Conservation (phyloP, 768 basidiomycete species). For the Coprinopsis strossmayeri region DNA sequence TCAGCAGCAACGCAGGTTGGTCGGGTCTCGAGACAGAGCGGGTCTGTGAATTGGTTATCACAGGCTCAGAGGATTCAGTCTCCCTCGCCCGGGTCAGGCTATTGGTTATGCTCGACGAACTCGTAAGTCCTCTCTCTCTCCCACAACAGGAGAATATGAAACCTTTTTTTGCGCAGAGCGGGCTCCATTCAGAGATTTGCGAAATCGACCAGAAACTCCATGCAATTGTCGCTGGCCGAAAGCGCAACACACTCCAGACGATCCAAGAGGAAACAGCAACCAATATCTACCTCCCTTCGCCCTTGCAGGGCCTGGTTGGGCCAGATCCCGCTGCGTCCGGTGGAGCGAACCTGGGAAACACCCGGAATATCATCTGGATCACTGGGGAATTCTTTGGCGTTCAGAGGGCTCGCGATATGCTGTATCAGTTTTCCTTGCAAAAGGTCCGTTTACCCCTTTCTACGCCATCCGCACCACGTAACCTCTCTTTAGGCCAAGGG, state of each 20-base stretch:
- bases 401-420: conserved; percentile 91
- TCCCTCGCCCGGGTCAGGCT: conserved; percentile 87
- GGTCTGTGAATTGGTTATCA: conserved; percentile 88
- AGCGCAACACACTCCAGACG: conserved; percentile 78
- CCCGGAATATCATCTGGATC: conserved; percentile 84
- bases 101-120: conserved; percentile 90
- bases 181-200: conserved; percentile 82
- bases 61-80: conserved; percentile 83
- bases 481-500: conserved; percentile 60
- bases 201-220: conserved; percentile 96
- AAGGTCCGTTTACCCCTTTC: conserved; percentile 50
- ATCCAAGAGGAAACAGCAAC: conserved; percentile 98
- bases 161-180: conserved; percentile 48
- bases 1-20: conserved; percentile 73
- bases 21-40: conserved; percentile 91
- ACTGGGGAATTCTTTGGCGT: conserved; percentile 98
- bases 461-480: conserved; percentile 5
- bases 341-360: conserved; percentile 41
- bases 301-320: conserved; percentile 80
- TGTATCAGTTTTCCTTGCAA: conserved; percentile 77
- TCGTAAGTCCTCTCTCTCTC: conserved; percentile 48
- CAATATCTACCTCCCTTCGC: conserved; percentile 92
- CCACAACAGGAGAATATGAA: conserved; percentile 14
- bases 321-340: conserved; percentile 46
- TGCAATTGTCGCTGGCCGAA: conserved; percentile 84